Evolutionary conservation across 306 rosid genomes (phyloP).

Genomic region (Prosopis cineraria): DNA sequence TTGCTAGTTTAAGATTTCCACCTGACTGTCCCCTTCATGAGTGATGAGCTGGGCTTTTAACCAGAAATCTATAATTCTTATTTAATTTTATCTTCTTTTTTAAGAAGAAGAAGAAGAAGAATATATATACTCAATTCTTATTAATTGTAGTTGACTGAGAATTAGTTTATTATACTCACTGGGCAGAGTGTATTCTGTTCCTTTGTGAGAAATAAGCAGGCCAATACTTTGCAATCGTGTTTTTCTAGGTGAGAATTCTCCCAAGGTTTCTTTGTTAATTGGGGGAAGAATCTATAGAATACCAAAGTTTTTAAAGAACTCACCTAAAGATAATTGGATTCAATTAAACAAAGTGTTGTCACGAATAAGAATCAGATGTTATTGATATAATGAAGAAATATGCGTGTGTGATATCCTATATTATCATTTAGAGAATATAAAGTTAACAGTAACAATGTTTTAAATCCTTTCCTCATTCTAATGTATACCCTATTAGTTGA

Average conservation of each 20-base stretch:
- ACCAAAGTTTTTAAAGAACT: not conserved
- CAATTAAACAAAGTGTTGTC: not conserved
- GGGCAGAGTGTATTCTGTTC: not conserved
- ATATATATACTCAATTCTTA: not conserved
- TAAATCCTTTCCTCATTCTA: not conserved
- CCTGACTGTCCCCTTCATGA: not conserved
- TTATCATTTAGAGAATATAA: not conserved
- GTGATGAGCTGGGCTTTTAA: conserved; percentile 12
- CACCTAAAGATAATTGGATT: not conserved
- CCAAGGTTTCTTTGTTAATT: not conserved
- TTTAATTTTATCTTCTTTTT: too few species aligned
- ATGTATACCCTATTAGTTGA: not conserved
- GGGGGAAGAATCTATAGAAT: not conserved
- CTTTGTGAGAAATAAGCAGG: not conserved
- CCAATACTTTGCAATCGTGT: not conserved
- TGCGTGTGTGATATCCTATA: not conserved
- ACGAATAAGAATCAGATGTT: not conserved
- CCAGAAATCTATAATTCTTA: not conserved
- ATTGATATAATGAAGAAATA: not conserved
- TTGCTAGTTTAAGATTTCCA: not conserved
- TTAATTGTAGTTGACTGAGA: not conserved
- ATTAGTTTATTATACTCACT: not conserved
- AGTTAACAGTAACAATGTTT: not conserved
- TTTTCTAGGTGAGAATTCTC: not conserved
- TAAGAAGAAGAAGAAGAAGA: not conserved